A percentile compares a stretch with the other conserved stretches of the same genome.
These are phyloP conservation scores for Solanum ossicruentum DNA, from an alignment of 257 asterid genomes.

Conservation along the genomic window DNA sequence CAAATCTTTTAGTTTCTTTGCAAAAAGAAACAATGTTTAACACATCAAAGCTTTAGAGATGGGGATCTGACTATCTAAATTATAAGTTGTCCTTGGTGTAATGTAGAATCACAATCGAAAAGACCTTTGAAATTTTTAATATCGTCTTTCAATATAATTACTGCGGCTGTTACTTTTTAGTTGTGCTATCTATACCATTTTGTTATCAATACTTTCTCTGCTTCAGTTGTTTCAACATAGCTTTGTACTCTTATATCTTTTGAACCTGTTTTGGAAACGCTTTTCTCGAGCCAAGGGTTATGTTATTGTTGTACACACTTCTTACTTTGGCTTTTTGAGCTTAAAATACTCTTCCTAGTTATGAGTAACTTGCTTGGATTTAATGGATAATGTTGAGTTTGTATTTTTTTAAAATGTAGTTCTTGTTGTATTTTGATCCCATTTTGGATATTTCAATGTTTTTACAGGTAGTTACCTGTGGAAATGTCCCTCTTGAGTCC, in stretches of 20 bases:
- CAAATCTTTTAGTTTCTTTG: background rate
- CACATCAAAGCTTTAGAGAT: background rate
- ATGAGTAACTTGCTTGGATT: background rate
- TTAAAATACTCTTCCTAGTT: background rate
- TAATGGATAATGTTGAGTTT: background rate
- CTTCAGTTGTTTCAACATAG: background rate
- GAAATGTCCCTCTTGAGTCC: conserved; percentile 72
- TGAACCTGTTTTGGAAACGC: background rate
- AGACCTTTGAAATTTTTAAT: background rate
- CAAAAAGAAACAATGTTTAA: background rate
- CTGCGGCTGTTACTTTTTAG: background rate
- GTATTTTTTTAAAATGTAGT: background rate
- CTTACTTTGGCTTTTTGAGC: background rate
- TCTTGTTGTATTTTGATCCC: background rate
- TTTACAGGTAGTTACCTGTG: conserved; percentile 81
- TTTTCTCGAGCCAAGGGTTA: background rate
- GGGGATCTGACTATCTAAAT: background rate
- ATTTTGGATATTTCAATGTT: background rate
- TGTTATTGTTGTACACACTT: background rate
- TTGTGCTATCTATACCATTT: background rate
- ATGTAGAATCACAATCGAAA: background rate
- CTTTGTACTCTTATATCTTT: background rate
- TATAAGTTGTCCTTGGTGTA: background rate
- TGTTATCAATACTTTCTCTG: background rate
- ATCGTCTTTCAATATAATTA: background rate